These are phyloP conservation scores for Vaucheria bursata DNA, from an alignment of 352 stramenopile genomes.

Conservation along the genomic window DNA sequence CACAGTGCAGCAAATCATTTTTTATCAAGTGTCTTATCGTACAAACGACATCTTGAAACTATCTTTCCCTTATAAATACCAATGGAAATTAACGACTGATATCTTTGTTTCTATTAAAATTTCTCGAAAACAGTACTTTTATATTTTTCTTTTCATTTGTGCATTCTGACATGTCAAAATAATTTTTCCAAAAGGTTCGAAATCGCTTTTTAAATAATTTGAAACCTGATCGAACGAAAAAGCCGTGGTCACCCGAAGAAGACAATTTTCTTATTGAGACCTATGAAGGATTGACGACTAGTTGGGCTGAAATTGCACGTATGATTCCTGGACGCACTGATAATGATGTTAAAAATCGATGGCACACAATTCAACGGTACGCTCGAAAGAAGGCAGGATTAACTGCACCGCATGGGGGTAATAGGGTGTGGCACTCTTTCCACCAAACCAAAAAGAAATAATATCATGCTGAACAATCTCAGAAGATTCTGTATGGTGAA, in stretches of 20 bases:
- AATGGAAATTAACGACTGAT: too few relatives aligned
- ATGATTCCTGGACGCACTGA: conserved; percentile 84
- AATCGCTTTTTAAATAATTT: conserved; percentile 85
- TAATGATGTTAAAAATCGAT: conserved; percentile 89
- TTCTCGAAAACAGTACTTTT: background rate
- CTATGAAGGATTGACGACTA: conserved; percentile 8
- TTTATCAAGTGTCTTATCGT: too few relatives aligned
- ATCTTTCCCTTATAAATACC: too few relatives aligned
- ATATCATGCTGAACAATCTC: too few relatives aligned
- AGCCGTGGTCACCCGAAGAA: conserved; percentile 74
- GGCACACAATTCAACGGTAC: conserved; percentile 6
- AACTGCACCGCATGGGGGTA: background rate
- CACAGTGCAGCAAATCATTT: too few relatives aligned
- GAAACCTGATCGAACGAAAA: conserved; percentile 82
- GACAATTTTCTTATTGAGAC: conserved; percentile 55
- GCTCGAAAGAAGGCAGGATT: background rate
- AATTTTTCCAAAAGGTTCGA: conserved; percentile 78
- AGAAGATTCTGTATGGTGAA: too few relatives aligned
- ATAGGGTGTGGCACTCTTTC: background rate
- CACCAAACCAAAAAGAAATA: too few relatives aligned
- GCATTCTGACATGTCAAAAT: background rate
- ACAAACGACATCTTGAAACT: too few relatives aligned
- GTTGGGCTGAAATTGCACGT: conserved; percentile 86
- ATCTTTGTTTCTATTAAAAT: background rate
- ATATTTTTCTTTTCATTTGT: background rate